Evolutionary conservation across 2,329 filamentous ascomycete genomes (phyloP).

Genomic region (Neonectria magnoliae): DNA sequence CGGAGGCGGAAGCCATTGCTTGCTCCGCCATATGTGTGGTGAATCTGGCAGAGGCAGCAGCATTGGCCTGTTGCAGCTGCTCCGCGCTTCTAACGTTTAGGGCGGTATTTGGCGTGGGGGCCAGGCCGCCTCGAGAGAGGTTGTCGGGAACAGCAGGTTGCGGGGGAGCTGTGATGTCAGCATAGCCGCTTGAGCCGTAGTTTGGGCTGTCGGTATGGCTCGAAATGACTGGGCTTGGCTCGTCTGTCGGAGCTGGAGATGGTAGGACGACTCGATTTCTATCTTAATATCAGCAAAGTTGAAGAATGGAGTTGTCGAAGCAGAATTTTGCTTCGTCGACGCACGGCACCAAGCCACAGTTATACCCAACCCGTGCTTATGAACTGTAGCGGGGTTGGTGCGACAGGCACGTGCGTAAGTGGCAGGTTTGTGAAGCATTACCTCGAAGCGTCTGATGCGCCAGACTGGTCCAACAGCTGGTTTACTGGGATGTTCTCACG

Average conservation of each 20-base stretch:
- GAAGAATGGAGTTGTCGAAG: neutral
- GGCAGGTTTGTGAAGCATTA: neutral
- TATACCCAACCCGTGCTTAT: neutral
- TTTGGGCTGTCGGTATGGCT: slow-evolving; percentile 49
- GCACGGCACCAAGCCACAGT: neutral
- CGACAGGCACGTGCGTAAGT: neutral
- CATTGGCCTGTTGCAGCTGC: neutral
- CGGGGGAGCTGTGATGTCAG: slow-evolving; percentile 20
- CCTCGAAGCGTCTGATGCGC: slow-evolving; percentile 11
- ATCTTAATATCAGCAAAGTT: slow-evolving; percentile 28
- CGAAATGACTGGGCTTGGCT: slow-evolving; percentile 59
- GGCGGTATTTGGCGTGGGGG: neutral
- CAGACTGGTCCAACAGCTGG: slow-evolving; percentile 24
- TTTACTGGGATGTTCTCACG: slow-evolving; percentile 15
- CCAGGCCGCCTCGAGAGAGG: slow-evolving; percentile 19
- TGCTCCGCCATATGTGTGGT: neutral
- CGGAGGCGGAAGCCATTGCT: slow-evolving; percentile 13
- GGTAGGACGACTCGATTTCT: slow-evolving; percentile 57
- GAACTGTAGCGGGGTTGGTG: neutral
- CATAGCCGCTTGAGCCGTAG: slow-evolving; percentile 25
- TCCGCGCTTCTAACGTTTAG: neutral
- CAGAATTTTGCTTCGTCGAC: slow-evolving; percentile 1
- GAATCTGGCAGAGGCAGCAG: neutral
- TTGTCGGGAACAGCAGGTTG: slow-evolving; percentile 18
- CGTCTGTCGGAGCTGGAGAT: slow-evolving; percentile 72